Evolutionary conservation across 2,329 filamentous ascomycete species (phyloP).

Genomic region (Fusarium sublunatum): DNA sequence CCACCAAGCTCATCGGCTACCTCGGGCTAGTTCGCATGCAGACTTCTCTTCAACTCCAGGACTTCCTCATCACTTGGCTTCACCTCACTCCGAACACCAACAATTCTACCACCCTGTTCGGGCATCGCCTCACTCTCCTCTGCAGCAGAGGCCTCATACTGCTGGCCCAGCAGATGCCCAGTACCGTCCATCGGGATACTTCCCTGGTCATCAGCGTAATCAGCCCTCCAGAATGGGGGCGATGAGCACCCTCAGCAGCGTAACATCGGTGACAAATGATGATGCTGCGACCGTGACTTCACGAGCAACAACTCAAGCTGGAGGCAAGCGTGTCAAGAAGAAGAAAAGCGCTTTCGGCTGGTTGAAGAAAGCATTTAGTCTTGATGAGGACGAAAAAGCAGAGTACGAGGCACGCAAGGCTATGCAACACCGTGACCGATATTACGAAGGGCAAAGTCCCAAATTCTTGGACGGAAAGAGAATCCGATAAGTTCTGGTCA

Average conservation of each 20-base stretch:
- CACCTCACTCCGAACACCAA: slow-evolving; percentile 52
- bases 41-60: slow-evolving; percentile 44
- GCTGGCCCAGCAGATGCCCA: slow-evolving; percentile 52
- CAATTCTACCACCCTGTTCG: slow-evolving; percentile 72
- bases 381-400: slow-evolving; percentile 71
- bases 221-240: slow-evolving; percentile 64
- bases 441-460: slow-evolving; percentile 63
- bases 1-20: slow-evolving; percentile 48
- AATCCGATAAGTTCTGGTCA: slow-evolving; percentile 47
- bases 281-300: slow-evolving; percentile 47
- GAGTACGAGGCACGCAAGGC: slow-evolving; percentile 68
- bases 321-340: slow-evolving; percentile 66
- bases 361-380: slow-evolving; percentile 74
- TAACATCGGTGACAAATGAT: slow-evolving; percentile 60
- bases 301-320: slow-evolving; percentile 46
- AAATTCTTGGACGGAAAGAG: slow-evolving; percentile 68
- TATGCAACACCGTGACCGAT: slow-evolving; percentile 58
- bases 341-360: slow-evolving; percentile 75
- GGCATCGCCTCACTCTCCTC: slow-evolving; percentile 71
- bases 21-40: slow-evolving; percentile 51
- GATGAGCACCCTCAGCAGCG: slow-evolving; percentile 68
- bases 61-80: slow-evolving; percentile 45
- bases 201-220: slow-evolving; percentile 58
- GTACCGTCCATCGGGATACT: slow-evolving; percentile 48
- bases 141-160: slow-evolving; percentile 70